Evolutionary conservation across 768 basidiomycete genomes (phyloP), one percentile per base, ranked within the genome.

Genomic region (Phylloporus sp.): DNA sequence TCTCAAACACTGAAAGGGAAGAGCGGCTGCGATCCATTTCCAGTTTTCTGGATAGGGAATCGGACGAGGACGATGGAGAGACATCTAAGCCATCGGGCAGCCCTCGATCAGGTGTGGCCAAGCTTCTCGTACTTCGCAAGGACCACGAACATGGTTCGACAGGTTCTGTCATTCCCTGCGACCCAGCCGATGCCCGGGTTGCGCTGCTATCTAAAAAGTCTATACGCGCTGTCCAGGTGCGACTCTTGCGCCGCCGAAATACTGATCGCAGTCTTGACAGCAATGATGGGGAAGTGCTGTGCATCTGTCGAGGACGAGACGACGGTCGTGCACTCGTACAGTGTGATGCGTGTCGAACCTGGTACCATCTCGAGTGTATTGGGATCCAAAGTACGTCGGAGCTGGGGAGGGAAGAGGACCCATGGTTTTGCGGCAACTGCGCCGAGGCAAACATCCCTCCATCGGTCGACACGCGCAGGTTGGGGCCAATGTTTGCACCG

Each of bases 361-460:
- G 90, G 90, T 91, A 86, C 63, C 90, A 93, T 68, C 75, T 90
- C 28, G 70, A 80, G 39, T 93, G 90, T 67, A 83, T 92, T 32
- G 89, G 88, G 46, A 86, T 92, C 58, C 70, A 69, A 46, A 76
- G 74, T 58, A 76, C 81, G 29, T 68, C 76, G 11, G 82, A 89
- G 46, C 73, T 91, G 15, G 90, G 88, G 7, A 78, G 69, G 44
- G 87, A 88, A 61, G 86, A 90, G 59, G 88, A 90, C 58, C 81
- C 81, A 1, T 93, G 90, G 89, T 92, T 78, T 66, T 69, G 67
- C 86, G 88, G 67, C 66, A 72, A 46, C 70, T 73, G 52, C 82
- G 90, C 59, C 63, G 79, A 57, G 55, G 69, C 27, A 69, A 73
- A 53, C 40, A 75, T 73, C 31, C 70, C 72, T 10, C 75, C 76